Evolutionary conservation across 495 filamentous ascomycete species (phyloP), one percentile per base, ranked within the genome.

Genomic region (Podospora australis): DNA sequence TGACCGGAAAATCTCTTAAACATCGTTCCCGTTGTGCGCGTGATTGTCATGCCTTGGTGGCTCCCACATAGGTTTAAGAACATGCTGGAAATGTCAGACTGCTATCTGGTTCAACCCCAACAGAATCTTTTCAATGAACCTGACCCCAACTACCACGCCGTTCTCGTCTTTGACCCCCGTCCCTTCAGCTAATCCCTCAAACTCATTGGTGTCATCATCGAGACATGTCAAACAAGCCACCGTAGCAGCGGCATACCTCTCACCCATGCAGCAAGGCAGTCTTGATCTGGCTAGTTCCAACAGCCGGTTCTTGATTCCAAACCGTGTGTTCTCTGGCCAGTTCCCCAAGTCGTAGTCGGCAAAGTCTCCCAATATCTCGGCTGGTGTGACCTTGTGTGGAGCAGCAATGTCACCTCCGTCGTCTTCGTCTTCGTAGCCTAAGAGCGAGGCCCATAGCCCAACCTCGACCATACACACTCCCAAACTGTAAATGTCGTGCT

Each of bases 401-500:
- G 30, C 19, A 8, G 2, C 4, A 10, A 16, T n/a, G 16, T 7
- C 9, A 9, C 26, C 0, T 14, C 46, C 2, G 21, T 6, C 7
- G 3, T n/a, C n/a, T n/a, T n/a, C n/a, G n/a, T n/a, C 11, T 1
- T 26, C 9, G 34, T 69, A 68, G 26, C 5, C 4, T 0, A 70
- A 55, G 50, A 82, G 71, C 0, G 72, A 67, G 2, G 69, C 49
- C 78, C 78, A 82, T 3, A 84, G 46, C 0, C 77, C 79, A 28
- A 84, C 66, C 54, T 85, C 81, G 2, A 85, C 50, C 0, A 85
- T 64, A 47, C 73, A 74, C 7, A 80, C 75, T 0, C 81, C 81
- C 10, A 84, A 66, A 54, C 76, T 79, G 55, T 83, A 82, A 20
- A 83, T 79, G 50, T 83, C 80, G 56, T 82, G 75, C 44, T 80